These are phyloP conservation scores for Tetrahymena elliotti DNA, from an alignment of 73 alveolate species.

Conservation along the genomic window DNA sequence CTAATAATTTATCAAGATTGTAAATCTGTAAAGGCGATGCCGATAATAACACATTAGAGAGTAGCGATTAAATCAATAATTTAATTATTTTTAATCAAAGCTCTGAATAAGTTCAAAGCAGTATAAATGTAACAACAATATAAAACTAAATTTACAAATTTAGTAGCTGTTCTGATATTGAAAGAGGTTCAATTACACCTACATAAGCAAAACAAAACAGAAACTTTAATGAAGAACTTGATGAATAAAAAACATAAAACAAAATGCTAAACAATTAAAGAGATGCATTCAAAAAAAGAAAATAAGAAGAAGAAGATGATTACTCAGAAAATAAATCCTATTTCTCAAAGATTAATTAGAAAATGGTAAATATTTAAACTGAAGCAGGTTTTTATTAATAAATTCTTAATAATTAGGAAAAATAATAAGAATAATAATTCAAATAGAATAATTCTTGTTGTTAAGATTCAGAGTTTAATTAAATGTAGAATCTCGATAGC, in stretches of 20 bases:
- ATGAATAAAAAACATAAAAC: neutral
- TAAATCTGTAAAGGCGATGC: neutral
- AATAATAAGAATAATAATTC: too few species aligned
- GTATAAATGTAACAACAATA: neutral
- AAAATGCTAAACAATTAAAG: neutral
- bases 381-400: neutral
- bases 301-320: neutral
- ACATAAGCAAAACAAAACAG: neutral
- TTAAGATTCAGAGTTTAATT: neutral
- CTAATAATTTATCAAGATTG: neutral
- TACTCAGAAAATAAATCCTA: neutral
- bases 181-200: neutral
- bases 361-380: neutral
- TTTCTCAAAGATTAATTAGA: neutral
- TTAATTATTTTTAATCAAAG: neutral
- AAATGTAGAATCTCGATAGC: neutral
- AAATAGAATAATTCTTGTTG: neutral
- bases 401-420: neutral
- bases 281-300: neutral
- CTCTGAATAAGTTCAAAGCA: neutral
- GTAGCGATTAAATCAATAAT: neutral
- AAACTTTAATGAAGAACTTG: neutral
- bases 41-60: neutral
- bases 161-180: neutral
- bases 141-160: neutral